Evolutionary conservation across 129 eudicot genomes (phyloP), one percentile per base, ranked within the genome.

Genomic region (Tanacetum coccineum): DNA sequence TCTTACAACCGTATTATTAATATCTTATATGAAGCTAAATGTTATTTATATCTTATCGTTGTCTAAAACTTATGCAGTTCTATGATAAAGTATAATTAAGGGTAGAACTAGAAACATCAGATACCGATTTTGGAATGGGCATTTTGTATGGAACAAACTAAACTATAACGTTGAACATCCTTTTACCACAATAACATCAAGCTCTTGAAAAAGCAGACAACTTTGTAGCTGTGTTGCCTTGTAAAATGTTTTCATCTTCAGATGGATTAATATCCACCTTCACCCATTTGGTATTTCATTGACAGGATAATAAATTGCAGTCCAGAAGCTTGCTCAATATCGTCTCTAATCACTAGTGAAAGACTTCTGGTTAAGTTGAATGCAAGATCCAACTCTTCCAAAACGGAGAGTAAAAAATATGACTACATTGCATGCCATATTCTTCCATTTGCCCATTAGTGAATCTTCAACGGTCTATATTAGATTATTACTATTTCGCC

Each of bases 281-380:
- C 40, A 30, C 21, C 45, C 0, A 59, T 32, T 17, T 15, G 13
- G 20, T 2, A 6, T 39, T 6, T 46, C 22, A 9, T 13, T 48
- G 17, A 10, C 19, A 13, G 14, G 0, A 47, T 25, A 21, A 22
- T 7, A 30, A 3, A n/a, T 8, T 20, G 60, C 17, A 48, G n/a
- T 21, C 45, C 39, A 64, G 8, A 44, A 42, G 32, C 20, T 13
- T 22, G 21, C 28, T 14, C 44, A 44, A 39, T 40, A 2, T 40
- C 40, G 70, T 14, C 39, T 12, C 15, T 52, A 32, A 52, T 13
- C 62, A 50, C 55, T 17, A 68, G 13, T 68, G 36, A 39, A 54
- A 52, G 25, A 39, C 32, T 54, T 39, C n/a, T 54, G 39, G 3
- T 15, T 0, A 15, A 6, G 9, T 51, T 17, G 10, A 4, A 14